Percentiles rank a stretch among this genome's conserved stretches.
phyloP scores from a whole-genome alignment of 2,329 filamentous ascomycete species.

The Fusarium irregulare region DNA sequence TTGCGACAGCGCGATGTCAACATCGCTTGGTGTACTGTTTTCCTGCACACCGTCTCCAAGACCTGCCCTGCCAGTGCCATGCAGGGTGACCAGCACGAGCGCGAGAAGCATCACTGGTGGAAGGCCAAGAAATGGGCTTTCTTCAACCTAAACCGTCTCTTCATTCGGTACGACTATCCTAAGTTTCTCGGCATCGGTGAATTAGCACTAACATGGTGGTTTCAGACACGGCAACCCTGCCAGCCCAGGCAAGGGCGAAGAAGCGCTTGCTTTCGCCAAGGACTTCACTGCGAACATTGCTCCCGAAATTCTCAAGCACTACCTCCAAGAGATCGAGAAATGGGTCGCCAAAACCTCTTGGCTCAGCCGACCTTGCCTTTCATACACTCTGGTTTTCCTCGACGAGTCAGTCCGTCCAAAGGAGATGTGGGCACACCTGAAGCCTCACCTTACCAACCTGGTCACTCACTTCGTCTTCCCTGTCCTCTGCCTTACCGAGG shows the following conservation, averaged over 20 bases:
- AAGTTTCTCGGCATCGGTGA: not conserved
- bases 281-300: conserved; percentile 91
- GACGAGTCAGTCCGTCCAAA: conserved; percentile 98
- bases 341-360: conserved; percentile 96
- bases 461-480: conserved; percentile 97
- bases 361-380: conserved; percentile 93
- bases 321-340: conserved; percentile 93
- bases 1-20: conserved; percentile 85
- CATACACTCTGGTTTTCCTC: conserved; percentile 92
- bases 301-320: conserved; percentile 95
- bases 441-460: conserved; percentile 91
- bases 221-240: conserved; percentile 88
- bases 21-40: conserved; percentile 95
- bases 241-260: conserved; percentile 77
- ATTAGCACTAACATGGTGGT: conserved; percentile 7
- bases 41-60: conserved; percentile 90
- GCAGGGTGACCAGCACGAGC: conserved; percentile 84
- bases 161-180: conserved; percentile 75
- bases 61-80: conserved; percentile 82
- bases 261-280: conserved; percentile 86
- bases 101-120: conserved; percentile 98
- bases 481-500: conserved; percentile 89
- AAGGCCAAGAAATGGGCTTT: conserved; percentile 99
- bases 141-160: conserved; percentile 95
- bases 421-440: conserved; percentile 94